These are phyloP conservation scores for Rhizoclosmatium sp. DNA, from an alignment of 192 early-diverging fungal species.

Conservation along the genomic window DNA sequence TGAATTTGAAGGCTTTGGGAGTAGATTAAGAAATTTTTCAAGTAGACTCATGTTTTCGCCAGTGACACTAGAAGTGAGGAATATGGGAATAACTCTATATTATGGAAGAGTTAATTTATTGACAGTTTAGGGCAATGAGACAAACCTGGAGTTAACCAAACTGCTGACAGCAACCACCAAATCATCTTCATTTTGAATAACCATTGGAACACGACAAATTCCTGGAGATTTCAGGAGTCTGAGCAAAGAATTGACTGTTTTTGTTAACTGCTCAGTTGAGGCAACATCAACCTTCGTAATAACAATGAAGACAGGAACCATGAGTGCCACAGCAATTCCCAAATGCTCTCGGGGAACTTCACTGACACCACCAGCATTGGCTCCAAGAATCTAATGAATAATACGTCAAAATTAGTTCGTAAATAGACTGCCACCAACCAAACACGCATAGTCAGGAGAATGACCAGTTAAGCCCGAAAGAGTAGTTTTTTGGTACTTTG, in stretches of 20 bases:
- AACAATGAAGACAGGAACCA: conserved; percentile 81
- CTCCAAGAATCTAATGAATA: conserved; percentile 62
- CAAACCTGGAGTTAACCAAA: conserved; percentile 39
- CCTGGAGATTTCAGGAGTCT: conserved; percentile 53
- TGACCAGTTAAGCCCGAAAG: conserved; percentile 83
- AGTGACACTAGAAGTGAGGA: conserved; percentile 85
- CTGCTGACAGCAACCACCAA: conserved; percentile 44
- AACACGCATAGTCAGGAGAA: conserved; percentile 83
- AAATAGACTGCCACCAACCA: conserved; percentile 35
- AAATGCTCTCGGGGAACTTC: conserved; percentile 83
- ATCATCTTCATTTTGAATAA: conserved; percentile 58
- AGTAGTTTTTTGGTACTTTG: conserved; percentile 89
- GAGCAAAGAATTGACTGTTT: conserved; percentile 53
- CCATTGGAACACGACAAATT: conserved; percentile 52
- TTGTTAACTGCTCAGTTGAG: conserved; percentile 47
- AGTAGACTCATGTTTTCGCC: conserved; percentile 75
- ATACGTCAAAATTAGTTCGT: neutral
- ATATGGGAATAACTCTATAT: conserved; percentile 76
- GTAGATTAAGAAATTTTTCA: conserved; percentile 69
- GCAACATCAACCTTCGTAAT: conserved; percentile 84
- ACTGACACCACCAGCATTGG: conserved; percentile 67
- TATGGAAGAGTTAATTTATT: neutral
- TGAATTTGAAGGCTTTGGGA: conserved; percentile 65
- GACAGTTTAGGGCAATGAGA: conserved; percentile 5
- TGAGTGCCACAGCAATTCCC: conserved; percentile 74